Conservation (phyloP, 345 rosid genomes). For the Noccaea bulbosa region DNA sequence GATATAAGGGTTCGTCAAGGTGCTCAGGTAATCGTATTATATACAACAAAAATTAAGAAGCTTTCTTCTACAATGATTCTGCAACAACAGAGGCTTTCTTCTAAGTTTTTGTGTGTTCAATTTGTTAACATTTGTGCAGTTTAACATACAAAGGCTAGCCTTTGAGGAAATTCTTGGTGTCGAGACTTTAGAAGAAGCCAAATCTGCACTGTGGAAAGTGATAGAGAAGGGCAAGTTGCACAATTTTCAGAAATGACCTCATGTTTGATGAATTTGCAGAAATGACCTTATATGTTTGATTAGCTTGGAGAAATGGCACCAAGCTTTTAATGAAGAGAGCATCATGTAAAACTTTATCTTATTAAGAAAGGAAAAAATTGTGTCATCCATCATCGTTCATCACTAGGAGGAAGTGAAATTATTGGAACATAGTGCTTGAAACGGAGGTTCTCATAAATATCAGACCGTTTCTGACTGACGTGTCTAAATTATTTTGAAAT, state of each 20-base stretch:
- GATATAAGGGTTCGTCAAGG: constrained; percentile 96
- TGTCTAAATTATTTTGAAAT: too few relatives aligned
- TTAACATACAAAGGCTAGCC: constrained; percentile 85
- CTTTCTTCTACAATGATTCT: background rate
- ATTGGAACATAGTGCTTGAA: too few relatives aligned
- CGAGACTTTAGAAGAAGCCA: constrained; percentile 89
- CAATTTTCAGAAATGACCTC: constrained; percentile 46
- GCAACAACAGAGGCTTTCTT: constrained; percentile 4
- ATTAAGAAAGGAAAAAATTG: background rate
- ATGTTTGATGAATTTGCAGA: background rate
- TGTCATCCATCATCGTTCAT: background rate
- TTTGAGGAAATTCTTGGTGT: constrained; percentile 72
- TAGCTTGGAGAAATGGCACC: background rate
- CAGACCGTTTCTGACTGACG: too few relatives aligned
- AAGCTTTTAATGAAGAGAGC: constrained; percentile 14
- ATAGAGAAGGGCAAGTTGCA: constrained; percentile 65
- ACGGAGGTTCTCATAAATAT: too few relatives aligned
- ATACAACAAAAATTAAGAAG: constrained; percentile 13
- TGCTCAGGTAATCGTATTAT: constrained; percentile 66
- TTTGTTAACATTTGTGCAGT: constrained; percentile 48
- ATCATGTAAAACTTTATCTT: too few relatives aligned
- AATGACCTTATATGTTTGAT: background rate
- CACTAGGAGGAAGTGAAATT: background rate
- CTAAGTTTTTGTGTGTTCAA: constrained; percentile 3
- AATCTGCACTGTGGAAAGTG: constrained; percentile 76